A percentile compares a stretch with the other conserved stretches of the same genome.
phyloP scores from a whole-genome alignment of 768 basidiomycete species.

The Clitopilus hobsonii region DNA sequence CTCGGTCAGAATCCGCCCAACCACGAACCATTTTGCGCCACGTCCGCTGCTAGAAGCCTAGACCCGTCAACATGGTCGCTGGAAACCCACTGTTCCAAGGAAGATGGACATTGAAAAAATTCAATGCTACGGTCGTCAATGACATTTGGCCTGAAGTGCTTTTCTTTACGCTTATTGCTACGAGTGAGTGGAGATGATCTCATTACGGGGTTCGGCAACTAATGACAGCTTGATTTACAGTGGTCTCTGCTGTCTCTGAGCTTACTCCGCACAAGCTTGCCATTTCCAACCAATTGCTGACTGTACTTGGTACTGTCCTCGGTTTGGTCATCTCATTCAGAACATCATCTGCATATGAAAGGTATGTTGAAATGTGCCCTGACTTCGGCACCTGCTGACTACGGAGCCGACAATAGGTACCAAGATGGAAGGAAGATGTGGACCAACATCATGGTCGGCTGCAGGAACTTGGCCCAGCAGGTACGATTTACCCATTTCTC shows the following conservation, averaged over 20 bases:
- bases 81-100: conserved; percentile 43
- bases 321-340: conserved; percentile 71
- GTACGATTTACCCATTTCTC: conserved; percentile 27
- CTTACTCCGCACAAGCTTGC: conserved; percentile 43
- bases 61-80: conserved; percentile 30
- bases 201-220: not conserved
- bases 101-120: conserved; percentile 43
- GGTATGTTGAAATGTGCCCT: conserved; percentile 28
- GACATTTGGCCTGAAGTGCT: conserved; percentile 62
- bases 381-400: not conserved
- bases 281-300: conserved; percentile 52
- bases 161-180: conserved; percentile 58
- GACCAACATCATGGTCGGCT: conserved; percentile 54
- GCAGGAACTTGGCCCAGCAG: conserved; percentile 54
- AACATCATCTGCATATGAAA: conserved; percentile 67
- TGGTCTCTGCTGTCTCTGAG: conserved; percentile 53
- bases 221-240: conserved; percentile 22
- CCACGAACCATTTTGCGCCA: conserved; percentile 1
- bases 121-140: conserved; percentile 56
- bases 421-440: conserved; percentile 71
- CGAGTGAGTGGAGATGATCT: conserved; percentile 31
- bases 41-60: not conserved
- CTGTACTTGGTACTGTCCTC: conserved; percentile 71
- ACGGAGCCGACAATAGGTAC: conserved; percentile 33
- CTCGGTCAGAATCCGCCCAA: not conserved